Evolutionary conservation across 2,329 filamentous ascomycete species (phyloP), one percentile per base, ranked within the genome.

Genomic region (Lachnellula hyalina): DNA sequence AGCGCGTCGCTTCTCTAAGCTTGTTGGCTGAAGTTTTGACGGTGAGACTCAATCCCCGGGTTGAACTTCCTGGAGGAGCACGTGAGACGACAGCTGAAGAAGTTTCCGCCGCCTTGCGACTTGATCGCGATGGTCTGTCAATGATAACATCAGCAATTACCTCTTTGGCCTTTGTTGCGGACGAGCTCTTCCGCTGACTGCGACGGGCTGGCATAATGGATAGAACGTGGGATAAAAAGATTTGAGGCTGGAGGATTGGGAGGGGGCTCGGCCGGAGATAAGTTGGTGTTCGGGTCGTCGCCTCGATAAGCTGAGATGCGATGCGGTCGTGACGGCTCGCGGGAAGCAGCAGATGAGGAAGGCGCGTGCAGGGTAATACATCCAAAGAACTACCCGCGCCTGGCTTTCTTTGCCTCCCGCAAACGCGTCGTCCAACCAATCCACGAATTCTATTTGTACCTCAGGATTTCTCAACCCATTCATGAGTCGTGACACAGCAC

Each of bases 11-110:
- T 49, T 68, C 64, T 51, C 67, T 62, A 14, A 69, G 55, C 56
- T 69, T 70, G 61, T 61, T 68, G 25, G 67, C 64, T 28, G 67
- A 65, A 28, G 67, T 63, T 59, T 69, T 70, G 7, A 69, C 68
- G 6, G 67, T 69, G 17, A 70, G 59, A 54, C 67, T 66, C 61
- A 68, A 65, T 34, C 60, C 63, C 40, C 48, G 60, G n/a, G 65
- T 61, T 38, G 63, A 55, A 19, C 15, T n/a, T 14, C 54, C 49
- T 12, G 61, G 42, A 25, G 63, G 61, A 53, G 63, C 66, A 63
- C 66, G 66, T 62, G 63, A 68, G 51, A 69, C 65, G 1, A 62
- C 64, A 38, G 67, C 67, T 17, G 63, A 53, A 14, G 56, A 48
- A 54, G 53, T 59, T 48, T 64, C 65, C n/a, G 61, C 54, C 40